Evolutionary conservation across 495 filamentous ascomycete species (phyloP).

Genomic region (Platismatia glauca): DNA sequence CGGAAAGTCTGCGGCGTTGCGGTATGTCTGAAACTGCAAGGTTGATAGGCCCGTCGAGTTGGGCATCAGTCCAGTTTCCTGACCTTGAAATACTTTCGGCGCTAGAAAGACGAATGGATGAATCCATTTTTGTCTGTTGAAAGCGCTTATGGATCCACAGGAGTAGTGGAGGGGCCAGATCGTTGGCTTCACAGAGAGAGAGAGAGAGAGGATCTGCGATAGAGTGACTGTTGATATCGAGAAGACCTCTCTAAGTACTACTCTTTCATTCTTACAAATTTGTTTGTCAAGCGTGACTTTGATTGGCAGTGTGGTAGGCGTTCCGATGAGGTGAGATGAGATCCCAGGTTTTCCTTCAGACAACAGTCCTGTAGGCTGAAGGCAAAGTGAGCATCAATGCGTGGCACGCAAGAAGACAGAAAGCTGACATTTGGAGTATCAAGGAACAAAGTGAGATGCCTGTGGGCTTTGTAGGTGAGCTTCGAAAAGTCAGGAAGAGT

Average conservation of each 20-base stretch:
- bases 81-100: background rate
- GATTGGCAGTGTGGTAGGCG: background rate
- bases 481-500: background rate
- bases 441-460: background rate
- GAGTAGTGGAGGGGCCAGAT: conserved; percentile 12
- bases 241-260: background rate
- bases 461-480: background rate
- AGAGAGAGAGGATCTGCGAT: background rate
- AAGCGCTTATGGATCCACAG: conserved; percentile 11
- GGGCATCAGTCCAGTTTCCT: conserved; percentile 6
- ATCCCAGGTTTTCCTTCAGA: background rate
- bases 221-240: background rate
- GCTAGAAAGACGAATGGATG: background rate
- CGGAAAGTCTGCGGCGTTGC: conserved; percentile 25
- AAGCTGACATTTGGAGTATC: background rate
- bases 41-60: conserved; percentile 19
- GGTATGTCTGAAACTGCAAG: conserved; percentile 7
- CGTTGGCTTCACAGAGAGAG: background rate
- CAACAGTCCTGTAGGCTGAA: background rate
- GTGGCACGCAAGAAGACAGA: background rate
- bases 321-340: background rate
- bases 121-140: conserved; percentile 1
- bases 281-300: background rate
- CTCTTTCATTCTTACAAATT: background rate
- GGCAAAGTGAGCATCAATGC: background rate